Conservation (phyloP, 2,329 filamentous ascomycete species). For the Trichoderma sp. region DNA sequence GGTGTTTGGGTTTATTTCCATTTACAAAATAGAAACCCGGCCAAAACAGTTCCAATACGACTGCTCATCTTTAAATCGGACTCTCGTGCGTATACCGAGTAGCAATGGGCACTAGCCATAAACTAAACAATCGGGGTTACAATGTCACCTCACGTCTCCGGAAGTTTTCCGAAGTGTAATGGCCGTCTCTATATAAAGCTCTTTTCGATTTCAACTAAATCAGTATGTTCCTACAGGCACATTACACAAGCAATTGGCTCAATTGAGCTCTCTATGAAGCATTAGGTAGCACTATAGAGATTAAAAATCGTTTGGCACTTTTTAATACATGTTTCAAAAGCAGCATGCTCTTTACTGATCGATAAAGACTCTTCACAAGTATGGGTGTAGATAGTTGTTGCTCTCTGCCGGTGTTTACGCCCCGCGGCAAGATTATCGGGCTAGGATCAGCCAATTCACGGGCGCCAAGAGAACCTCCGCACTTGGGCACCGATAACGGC, state of each 20-base stretch:
- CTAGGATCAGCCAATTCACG: neutral
- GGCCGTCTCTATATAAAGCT: no score
- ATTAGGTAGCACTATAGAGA: neutral
- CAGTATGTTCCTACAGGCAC: neutral
- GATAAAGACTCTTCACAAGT: neutral
- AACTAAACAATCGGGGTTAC: no score
- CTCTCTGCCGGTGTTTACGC: neutral
- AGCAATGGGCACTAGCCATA: neutral
- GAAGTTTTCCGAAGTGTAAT: neutral
- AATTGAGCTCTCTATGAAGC: neutral
- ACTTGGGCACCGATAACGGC: conserved; percentile 16
- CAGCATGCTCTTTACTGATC: neutral
- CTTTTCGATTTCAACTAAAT: neutral
- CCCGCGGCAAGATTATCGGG: conserved; percentile 10
- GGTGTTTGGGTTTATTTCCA: neutral
- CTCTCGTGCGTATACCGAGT: neutral
- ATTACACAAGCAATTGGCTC: neutral
- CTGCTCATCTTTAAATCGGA: neutral
- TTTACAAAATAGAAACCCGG: neutral
- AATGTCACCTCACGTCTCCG: neutral
- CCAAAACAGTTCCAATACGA: neutral
- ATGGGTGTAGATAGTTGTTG: neutral
- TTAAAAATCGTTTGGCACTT: neutral
- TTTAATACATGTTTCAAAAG: neutral
- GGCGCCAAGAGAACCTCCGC: conserved; percentile 18